Base-by-base conservation (phyloP, 1,284 basidiomycete species). In the Microbotryum lychnidis-dioicae region DNA sequence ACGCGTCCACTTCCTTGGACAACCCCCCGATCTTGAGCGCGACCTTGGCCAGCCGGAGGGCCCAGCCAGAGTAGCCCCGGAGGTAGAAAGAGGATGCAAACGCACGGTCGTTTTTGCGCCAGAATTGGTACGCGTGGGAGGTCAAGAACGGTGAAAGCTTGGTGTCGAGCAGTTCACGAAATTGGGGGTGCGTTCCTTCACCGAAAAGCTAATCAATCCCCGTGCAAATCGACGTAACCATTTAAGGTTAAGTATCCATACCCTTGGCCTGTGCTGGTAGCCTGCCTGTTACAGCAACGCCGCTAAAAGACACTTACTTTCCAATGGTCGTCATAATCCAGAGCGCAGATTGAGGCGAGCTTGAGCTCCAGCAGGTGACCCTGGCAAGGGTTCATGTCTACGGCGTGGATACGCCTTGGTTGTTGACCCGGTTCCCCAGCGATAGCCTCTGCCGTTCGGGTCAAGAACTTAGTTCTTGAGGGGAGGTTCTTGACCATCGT, bases 321-420 rank as follows among this genome's bases (percentile, higher is more conserved):
- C 77, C 87, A 90, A 74, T 87, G 87, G 64, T 87, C 83, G 2
- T 82, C 78, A 72, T 87, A 86, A 4, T 79, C 75, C 12, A 90
- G 77, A 5, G 81, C 79, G 62, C 83, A 79, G 57, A 86, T 79
- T 0, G 82, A 80, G 0, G 87, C 87, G 4, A 89, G 81, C 75
- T 89, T 90, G 55, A 90, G 80, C 74, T 90, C 87, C 27, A 89
- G 78, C 44, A 90, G 79, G 74, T 89, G 87, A 6, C 63, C 66
- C 79, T 89, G 87, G 69, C 79, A 80, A 2, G 79, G 79, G 72
- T 80, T 70, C 46, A 71, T 50, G 57, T 64, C 63, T 50, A 84
- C 76, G 79, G 75, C 58, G 48, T 67, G 67, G 33, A 69, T 77
- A 18, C 76, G 67, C 47, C 70, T 69, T 1, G 86, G 85, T 56